Evolutionary conservation across 768 basidiomycete genomes (phyloP).

Genomic region (Psilocybe tampanensis): DNA sequence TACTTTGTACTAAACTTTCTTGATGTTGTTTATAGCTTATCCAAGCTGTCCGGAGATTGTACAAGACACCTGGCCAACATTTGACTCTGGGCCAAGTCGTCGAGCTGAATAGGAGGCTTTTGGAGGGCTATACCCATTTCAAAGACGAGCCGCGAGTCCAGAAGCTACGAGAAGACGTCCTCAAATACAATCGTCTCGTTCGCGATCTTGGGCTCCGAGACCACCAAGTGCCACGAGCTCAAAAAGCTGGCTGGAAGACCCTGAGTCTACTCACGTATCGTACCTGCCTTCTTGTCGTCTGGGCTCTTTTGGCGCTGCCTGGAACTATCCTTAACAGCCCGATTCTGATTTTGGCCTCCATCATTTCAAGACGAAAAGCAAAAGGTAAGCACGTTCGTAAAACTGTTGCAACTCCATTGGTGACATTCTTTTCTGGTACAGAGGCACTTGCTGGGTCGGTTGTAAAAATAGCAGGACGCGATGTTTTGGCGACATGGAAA

Average conservation of each 20-base stretch:
- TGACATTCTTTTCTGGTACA: conserved; percentile 29
- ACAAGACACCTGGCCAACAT: conserved; percentile 93
- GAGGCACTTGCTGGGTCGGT: conserved; percentile 95
- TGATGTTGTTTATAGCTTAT: conserved; percentile 65
- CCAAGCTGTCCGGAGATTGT: conserved; percentile 91
- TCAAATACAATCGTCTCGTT: conserved; percentile 87
- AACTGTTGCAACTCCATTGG: not conserved
- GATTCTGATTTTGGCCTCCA: conserved; percentile 87
- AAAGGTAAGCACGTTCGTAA: conserved; percentile 54
- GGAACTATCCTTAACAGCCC: conserved; percentile 92
- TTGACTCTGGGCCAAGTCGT: conserved; percentile 95
- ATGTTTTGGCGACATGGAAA: conserved; percentile 98
- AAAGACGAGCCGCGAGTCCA: conserved; percentile 90
- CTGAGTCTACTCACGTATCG: conserved; percentile 85
- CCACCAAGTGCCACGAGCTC: conserved; percentile 89
- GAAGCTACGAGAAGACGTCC: conserved; percentile 75
- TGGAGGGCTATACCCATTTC: conserved; percentile 92
- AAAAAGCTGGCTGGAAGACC: conserved; percentile 86
- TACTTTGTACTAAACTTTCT: not conserved
- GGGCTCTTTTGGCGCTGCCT: conserved; percentile 86
- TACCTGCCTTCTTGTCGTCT: conserved; percentile 70
- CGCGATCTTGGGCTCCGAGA: conserved; percentile 91
- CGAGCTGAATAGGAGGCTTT: conserved; percentile 88
- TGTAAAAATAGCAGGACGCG: conserved; percentile 94
- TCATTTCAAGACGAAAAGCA: conserved; percentile 87